phyloP scores from a whole-genome alignment of 2,329 filamentous ascomycete species.

The Tolypocladium sp. region DNA sequence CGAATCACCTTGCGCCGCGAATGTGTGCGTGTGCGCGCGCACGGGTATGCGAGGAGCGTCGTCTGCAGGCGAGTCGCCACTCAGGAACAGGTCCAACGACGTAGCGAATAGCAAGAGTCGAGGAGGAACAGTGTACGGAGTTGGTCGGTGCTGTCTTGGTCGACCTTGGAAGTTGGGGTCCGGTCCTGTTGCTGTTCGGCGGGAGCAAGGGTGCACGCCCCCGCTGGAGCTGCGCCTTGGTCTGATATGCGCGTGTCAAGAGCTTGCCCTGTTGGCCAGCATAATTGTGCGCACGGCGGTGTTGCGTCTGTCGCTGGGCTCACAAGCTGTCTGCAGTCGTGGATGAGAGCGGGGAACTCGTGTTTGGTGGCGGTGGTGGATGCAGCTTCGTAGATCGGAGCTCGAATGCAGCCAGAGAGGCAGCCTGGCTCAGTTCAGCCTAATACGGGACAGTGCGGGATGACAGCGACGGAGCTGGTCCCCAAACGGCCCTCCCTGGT shows the following conservation, averaged over 20 bases:
- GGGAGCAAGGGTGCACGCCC: not conserved
- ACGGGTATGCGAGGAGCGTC: not conserved
- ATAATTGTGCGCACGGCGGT: not conserved
- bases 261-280: not conserved
- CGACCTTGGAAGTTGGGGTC: not conserved
- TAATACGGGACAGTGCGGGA: not conserved
- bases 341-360: not conserved
- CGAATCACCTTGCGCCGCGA: not conserved
- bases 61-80: not conserved
- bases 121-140: not conserved
- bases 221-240: not conserved
- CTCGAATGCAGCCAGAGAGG: not conserved
- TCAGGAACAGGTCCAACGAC: not conserved
- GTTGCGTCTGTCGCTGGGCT: not conserved
- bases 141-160: not conserved
- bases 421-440: not conserved
- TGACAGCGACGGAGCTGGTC: not conserved
- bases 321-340: not conserved
- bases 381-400: not conserved
- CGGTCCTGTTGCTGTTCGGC: not conserved
- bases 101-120: not conserved
- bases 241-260: not conserved
- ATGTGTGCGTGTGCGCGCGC: not conserved
- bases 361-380: not conserved
- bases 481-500: not conserved